These are phyloP conservation scores for Clarireedia monteithiana DNA, from an alignment of 2,329 filamentous ascomycete species.

Conservation along the genomic window DNA sequence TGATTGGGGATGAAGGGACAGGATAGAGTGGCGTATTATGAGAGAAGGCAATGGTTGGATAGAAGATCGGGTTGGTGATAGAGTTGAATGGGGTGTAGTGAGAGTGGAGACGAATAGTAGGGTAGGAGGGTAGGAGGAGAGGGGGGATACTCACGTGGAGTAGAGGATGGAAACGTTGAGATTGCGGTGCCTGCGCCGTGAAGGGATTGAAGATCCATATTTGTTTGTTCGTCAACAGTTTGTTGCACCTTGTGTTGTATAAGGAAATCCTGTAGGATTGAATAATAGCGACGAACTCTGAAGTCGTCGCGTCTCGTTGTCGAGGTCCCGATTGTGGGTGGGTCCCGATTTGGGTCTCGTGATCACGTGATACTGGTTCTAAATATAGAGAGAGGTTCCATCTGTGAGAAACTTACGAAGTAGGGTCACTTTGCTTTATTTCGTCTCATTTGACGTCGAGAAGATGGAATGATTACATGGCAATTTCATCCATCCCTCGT, in stretches of 20 bases:
- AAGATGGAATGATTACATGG: no score
- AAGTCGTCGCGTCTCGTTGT: no score
- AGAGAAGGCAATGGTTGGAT: background rate
- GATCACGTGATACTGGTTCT: no score
- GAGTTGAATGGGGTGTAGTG: background rate
- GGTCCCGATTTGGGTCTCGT: no score
- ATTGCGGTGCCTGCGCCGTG: constrained; percentile 46
- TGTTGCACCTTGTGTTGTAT: no score
- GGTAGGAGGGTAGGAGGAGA: background rate
- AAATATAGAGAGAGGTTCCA: no score
- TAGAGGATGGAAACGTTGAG: constrained; percentile 44
- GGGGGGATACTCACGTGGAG: constrained; percentile 18
- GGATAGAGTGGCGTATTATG: no score
- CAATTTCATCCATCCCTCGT: no score
- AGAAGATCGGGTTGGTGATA: background rate
- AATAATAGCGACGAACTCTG: background rate
- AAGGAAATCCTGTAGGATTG: constrained; percentile 1
- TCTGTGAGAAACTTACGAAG: no score
- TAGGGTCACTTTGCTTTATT: no score
- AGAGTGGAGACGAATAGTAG: background rate
- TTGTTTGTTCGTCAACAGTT: background rate
- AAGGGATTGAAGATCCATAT: constrained; percentile 51
- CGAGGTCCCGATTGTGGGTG: no score
- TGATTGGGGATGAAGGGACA: background rate
- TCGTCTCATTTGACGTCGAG: no score